Evolutionary conservation across 164 flowering plant genomes (phyloP).

Genomic region (Berberis thunbergii): DNA sequence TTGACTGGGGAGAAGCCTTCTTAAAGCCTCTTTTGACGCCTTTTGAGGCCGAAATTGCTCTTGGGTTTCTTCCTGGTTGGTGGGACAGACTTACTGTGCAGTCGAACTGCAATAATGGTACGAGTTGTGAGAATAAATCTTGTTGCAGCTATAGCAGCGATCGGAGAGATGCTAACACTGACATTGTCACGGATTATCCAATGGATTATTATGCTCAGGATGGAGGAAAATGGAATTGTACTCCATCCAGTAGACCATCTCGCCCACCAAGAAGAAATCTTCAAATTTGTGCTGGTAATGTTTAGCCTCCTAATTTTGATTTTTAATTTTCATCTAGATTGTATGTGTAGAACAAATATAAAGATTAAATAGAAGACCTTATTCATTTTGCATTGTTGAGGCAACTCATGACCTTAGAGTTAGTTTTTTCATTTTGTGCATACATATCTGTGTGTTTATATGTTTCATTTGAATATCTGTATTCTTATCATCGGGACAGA

Average conservation of each 20-base stretch:
- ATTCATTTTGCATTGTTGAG: too few relatives aligned
- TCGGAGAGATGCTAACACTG: slow-evolving; percentile 11
- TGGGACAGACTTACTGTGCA: slow-evolving; percentile 50
- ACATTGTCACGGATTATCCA: slow-evolving; percentile 53
- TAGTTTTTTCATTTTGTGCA: too few relatives aligned
- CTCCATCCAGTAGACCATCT: slow-evolving; percentile 45
- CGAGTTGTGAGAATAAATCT: slow-evolving; percentile 18
- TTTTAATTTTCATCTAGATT: not conserved
- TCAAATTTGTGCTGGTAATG: slow-evolving; percentile 22
- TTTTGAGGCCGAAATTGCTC: slow-evolving; percentile 92
- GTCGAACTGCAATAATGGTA: slow-evolving; percentile 11
- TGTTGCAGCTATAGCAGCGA: slow-evolving; percentile 26
- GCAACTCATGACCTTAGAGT: too few relatives aligned
- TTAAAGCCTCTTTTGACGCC: slow-evolving; percentile 72
- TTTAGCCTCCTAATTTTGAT: not conserved
- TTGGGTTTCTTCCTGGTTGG: slow-evolving; percentile 76
- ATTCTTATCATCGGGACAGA: too few relatives aligned
- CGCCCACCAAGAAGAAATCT: slow-evolving; percentile 30
- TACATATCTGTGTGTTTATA: too few relatives aligned
- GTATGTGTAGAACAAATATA: not conserved
- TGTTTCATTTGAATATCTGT: too few relatives aligned
- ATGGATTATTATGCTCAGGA: slow-evolving; percentile 99
- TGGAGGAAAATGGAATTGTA: slow-evolving; percentile 93
- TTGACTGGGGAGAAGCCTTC: slow-evolving; percentile 98
- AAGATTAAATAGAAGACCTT: not conserved